Conservation (phyloP, 768 basidiomycete genomes). For the Rubroboletus pulcherrimus region DNA sequence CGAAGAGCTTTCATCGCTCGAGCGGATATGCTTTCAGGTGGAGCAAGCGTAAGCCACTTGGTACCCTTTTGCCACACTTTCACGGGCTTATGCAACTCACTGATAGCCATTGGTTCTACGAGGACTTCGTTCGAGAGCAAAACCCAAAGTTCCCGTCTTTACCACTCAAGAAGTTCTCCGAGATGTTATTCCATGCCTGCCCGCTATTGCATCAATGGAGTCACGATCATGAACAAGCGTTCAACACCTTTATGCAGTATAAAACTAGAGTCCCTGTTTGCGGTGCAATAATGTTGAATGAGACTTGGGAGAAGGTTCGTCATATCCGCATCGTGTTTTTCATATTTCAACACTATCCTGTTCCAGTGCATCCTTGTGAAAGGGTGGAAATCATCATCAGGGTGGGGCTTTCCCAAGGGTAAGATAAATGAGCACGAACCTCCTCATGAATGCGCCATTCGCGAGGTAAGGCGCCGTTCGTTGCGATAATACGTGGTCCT, state of each 20-base stretch:
- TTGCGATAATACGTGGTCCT: conserved; percentile 1
- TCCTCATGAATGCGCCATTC: conserved; percentile 76
- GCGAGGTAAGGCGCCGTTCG: conserved; percentile 64
- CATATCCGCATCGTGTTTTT: background rate
- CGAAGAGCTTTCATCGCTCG: conserved; percentile 85
- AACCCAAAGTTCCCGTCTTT: conserved; percentile 84
- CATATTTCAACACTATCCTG: conserved; percentile 11
- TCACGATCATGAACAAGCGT: conserved; percentile 80
- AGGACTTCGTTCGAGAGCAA: conserved; percentile 95
- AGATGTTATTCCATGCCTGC: conserved; percentile 82
- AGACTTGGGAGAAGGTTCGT: conserved; percentile 85
- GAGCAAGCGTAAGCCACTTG: conserved; percentile 85
- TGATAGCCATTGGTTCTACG: conserved; percentile 97
- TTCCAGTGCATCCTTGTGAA: conserved; percentile 91
- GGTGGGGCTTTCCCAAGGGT: conserved; percentile 99
- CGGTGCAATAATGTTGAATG: conserved; percentile 94
- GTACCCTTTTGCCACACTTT: conserved; percentile 6
- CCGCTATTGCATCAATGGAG: conserved; percentile 81
- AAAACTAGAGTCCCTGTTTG: conserved; percentile 97
- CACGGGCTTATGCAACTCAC: conserved; percentile 10
- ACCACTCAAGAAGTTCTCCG: conserved; percentile 89
- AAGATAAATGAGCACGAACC: conserved; percentile 97
- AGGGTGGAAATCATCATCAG: conserved; percentile 94
- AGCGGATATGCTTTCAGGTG: conserved; percentile 96
- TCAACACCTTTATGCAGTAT: conserved; percentile 90